Conservation (phyloP, 306 rosid genomes). For the Glycine latifolia region DNA sequence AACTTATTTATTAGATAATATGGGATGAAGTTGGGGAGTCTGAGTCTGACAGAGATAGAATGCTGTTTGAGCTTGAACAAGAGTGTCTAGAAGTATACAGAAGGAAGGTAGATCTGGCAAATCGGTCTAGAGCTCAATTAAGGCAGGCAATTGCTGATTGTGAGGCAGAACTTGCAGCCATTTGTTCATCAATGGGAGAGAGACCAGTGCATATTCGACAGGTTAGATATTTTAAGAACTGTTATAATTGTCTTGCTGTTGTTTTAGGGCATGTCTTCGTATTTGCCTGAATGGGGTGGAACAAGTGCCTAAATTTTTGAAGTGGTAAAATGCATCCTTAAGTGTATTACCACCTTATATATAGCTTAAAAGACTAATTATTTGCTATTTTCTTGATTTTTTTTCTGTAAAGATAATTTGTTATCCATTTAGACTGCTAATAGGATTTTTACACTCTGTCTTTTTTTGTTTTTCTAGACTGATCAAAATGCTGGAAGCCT, state of each 20-base stretch:
- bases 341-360: slow-evolving; percentile 8
- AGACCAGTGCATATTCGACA: slow-evolving; percentile 87
- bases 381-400: background rate
- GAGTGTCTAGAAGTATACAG: slow-evolving; percentile 93
- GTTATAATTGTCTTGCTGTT: slow-evolving; percentile 1
- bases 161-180: slow-evolving; percentile 91
- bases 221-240: slow-evolving; percentile 63
- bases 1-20: slow-evolving; percentile 64
- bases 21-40: slow-evolving; percentile 98
- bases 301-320: slow-evolving; percentile 8
- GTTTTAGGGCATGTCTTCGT: background rate
- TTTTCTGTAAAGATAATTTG: slow-evolving; percentile 8
- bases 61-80: slow-evolving; percentile 90
- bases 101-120: slow-evolving; percentile 91
- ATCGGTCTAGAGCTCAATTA: slow-evolving; percentile 83
- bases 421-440: slow-evolving; percentile 22
- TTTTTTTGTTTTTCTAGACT: slow-evolving; percentile 54
- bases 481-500: slow-evolving; percentile 86
- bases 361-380: slow-evolving; percentile 2
- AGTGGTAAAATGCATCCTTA: background rate
- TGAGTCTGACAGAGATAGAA: slow-evolving; percentile 80
- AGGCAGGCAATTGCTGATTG: slow-evolving; percentile 95
- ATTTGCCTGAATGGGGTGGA: background rate
- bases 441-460: slow-evolving; percentile 4
- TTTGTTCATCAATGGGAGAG: slow-evolving; percentile 98